These are phyloP conservation scores for Gossypium schwendimanii DNA, from an alignment of 441 rosid genomes.

Conservation along the genomic window DNA sequence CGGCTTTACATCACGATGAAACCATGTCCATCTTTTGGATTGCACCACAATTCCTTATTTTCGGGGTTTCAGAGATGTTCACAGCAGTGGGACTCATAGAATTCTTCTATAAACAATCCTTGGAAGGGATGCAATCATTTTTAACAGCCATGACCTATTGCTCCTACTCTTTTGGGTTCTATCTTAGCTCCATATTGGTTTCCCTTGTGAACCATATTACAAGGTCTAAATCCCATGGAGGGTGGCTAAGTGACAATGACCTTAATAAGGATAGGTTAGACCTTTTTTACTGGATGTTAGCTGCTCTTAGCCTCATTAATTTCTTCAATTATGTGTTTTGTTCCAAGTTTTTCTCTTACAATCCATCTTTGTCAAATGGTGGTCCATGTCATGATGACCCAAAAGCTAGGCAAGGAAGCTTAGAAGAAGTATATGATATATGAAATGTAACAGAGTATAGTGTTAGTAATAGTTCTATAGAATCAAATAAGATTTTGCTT, in stretches of 20 bases:
- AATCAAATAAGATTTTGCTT: background rate
- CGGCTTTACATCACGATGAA: conserved; percentile 4
- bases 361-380: conserved; percentile 23
- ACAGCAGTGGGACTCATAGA: conserved; percentile 66
- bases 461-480: background rate
- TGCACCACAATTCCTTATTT: conserved; percentile 55
- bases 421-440: background rate
- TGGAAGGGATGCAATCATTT: conserved; percentile 55
- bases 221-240: conserved; percentile 20
- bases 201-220: conserved; percentile 49
- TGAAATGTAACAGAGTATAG: background rate
- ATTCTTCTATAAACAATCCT: conserved; percentile 60
- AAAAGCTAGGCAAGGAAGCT: conserved; percentile 20
- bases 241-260: conserved; percentile 56
- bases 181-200: conserved; percentile 53
- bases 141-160: conserved; percentile 60
- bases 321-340: conserved; percentile 55
- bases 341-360: conserved; percentile 43
- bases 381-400: conserved; percentile 25
- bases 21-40: conserved; percentile 57
- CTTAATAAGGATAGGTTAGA: conserved; percentile 52
- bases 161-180: conserved; percentile 66
- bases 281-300: conserved; percentile 58
- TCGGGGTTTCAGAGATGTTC: conserved; percentile 64
- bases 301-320: conserved; percentile 48